Percentiles rank a stretch among this genome's conserved stretches.
phyloP scores from a whole-genome alignment of 2,329 filamentous ascomycete species.

The Leptosphaerulina australis region DNA sequence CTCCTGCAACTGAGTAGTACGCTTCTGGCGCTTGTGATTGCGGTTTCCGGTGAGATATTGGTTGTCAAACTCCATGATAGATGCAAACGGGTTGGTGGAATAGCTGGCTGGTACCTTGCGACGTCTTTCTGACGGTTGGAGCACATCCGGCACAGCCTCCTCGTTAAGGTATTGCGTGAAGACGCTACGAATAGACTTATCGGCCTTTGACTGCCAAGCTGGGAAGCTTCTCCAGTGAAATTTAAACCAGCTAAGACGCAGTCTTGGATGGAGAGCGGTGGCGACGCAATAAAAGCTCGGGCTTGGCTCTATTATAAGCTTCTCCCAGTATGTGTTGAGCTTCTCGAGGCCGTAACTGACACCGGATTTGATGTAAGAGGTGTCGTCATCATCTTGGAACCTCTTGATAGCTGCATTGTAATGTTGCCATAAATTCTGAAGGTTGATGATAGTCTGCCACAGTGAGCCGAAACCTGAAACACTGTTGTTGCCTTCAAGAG shows the following conservation, averaged over 20 bases:
- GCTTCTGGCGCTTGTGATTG: not conserved
- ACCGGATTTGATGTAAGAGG: slow-evolving; percentile 4
- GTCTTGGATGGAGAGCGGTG: slow-evolving; percentile 10
- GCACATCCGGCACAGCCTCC: not conserved
- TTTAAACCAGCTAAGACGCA: slow-evolving; percentile 13
- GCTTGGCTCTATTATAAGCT: slow-evolving; percentile 5
- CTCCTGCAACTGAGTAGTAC: not conserved
- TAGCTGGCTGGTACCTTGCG: not conserved
- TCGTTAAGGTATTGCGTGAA: not conserved
- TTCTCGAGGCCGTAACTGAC: slow-evolving; percentile 8
- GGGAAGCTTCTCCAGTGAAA: not conserved
- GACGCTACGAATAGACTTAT: not conserved
- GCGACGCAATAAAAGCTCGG: slow-evolving; percentile 7
- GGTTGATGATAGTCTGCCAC: slow-evolving; percentile 14
- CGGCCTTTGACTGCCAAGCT: not conserved
- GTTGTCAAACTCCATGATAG: not conserved
- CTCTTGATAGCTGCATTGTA: not conserved
- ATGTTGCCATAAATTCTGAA: slow-evolving; percentile 6
- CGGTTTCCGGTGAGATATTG: not conserved
- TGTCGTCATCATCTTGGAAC: not conserved
- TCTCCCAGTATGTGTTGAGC: slow-evolving; percentile 15
- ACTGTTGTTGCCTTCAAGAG: slow-evolving; percentile 12
- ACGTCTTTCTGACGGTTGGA: not conserved
- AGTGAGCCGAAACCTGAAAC: slow-evolving; percentile 10
- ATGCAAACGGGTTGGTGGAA: not conserved